A percentile compares a stretch with the other conserved stretches of the same genome.
Evolutionary conservation across 1,284 basidiomycete species (phyloP).

Genomic region (Jaminaea rosea): DNA sequence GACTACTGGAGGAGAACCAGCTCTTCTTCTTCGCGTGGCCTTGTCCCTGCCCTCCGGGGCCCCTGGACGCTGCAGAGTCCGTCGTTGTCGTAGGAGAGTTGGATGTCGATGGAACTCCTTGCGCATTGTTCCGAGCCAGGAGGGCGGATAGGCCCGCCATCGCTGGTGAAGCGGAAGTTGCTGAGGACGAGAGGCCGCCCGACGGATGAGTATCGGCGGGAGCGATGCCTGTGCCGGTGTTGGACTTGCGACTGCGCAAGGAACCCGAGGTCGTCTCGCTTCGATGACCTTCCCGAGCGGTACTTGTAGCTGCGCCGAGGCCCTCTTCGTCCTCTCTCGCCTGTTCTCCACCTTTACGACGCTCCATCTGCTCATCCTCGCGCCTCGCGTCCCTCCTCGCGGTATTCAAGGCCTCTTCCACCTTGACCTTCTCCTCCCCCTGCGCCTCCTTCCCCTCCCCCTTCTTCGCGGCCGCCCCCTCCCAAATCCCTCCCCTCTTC

Average conservation of each 20-base stretch:
- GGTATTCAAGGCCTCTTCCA: not conserved
- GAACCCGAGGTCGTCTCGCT: too few relatives aligned
- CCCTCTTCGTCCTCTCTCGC: too few relatives aligned
- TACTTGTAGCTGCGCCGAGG: too few relatives aligned
- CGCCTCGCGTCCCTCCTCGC: too few relatives aligned
- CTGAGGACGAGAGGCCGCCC: not conserved
- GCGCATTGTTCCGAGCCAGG: constrained; percentile 5
- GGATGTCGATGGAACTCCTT: not conserved
- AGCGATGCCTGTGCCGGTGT: too few relatives aligned
- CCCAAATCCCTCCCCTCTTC: constrained; percentile 81
- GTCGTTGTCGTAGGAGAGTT: not conserved
- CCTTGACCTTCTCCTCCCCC: constrained; percentile 3
- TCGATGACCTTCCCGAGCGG: too few relatives aligned
- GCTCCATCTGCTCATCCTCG: too few relatives aligned
- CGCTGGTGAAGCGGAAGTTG: constrained; percentile 2
- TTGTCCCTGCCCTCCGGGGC: not conserved
- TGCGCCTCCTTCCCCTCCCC: not conserved
- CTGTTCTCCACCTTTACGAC: too few relatives aligned
- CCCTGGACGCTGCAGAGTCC: not conserved
- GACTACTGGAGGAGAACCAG: constrained; percentile 11
- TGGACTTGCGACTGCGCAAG: constrained; percentile 1
- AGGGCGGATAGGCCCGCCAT: constrained; percentile 7
- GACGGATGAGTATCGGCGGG: too few relatives aligned
- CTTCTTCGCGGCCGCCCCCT: constrained; percentile 55
- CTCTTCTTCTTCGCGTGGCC: constrained; percentile 5